Conservation (phyloP, 257 asterid species). For the Mentha longifolia region DNA sequence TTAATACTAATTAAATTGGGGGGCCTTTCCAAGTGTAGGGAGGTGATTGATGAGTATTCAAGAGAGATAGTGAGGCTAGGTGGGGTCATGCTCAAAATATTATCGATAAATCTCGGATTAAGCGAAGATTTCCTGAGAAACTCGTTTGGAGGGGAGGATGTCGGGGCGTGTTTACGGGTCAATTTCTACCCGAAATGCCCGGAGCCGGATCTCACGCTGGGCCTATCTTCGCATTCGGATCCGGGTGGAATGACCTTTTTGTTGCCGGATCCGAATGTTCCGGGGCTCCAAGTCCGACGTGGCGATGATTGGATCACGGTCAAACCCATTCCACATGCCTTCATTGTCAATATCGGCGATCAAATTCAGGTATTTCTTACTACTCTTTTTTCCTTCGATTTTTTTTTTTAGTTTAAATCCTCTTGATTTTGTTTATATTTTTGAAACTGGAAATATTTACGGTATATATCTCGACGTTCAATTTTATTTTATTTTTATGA, state of each 20-base stretch:
- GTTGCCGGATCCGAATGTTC: slow-evolving; percentile 65
- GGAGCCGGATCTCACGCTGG: slow-evolving; percentile 75
- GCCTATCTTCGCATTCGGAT: slow-evolving; percentile 84
- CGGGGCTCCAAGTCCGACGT: slow-evolving; percentile 83
- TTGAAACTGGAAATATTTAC: neutral
- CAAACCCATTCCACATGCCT: slow-evolving; percentile 77
- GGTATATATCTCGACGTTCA: no score
- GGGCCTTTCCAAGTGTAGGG: slow-evolving; percentile 62
- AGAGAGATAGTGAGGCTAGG: slow-evolving; percentile 65
- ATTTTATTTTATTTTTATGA: no score
- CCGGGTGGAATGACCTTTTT: slow-evolving; percentile 90
- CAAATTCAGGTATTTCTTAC: slow-evolving; percentile 70
- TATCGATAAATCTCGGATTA: slow-evolving; percentile 68
- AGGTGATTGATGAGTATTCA: slow-evolving; percentile 66
- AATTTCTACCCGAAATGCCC: slow-evolving; percentile 91
- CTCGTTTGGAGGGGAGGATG: slow-evolving; percentile 73
- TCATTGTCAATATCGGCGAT: slow-evolving; percentile 84
- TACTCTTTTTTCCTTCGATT: no score
- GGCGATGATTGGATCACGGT: slow-evolving; percentile 67
- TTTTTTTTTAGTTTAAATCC: no score
- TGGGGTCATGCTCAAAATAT: slow-evolving; percentile 53
- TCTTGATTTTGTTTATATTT: neutral
- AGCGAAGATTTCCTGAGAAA: slow-evolving; percentile 51
- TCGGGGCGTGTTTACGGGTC: slow-evolving; percentile 87
- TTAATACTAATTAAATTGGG: neutral